Percentiles rank a stretch among this genome's conserved stretches.
Conservation (phyloP, 495 filamentous ascomycete genomes). For the Xylaria sp. region DNA sequence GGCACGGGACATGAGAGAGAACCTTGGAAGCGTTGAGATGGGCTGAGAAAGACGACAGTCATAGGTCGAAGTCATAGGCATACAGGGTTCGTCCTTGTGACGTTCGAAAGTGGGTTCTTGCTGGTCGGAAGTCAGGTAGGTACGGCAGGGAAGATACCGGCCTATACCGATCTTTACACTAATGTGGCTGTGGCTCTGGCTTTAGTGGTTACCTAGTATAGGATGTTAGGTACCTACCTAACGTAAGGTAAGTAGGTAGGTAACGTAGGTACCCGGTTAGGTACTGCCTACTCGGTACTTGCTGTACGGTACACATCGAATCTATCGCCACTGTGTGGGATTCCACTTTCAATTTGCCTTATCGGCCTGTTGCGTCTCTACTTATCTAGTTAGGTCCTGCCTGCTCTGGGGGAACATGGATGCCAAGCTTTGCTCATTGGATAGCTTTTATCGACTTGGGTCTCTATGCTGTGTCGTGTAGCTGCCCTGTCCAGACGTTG, state of each 20-base stretch:
- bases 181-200: background rate
- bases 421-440: slow-evolving; percentile 6
- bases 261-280: too few relatives aligned
- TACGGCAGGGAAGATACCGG: too few relatives aligned
- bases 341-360: background rate
- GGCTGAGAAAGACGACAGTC: background rate
- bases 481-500: background rate
- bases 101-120: slow-evolving; percentile 18
- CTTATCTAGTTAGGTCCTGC: too few relatives aligned
- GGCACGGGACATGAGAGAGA: slow-evolving; percentile 10
- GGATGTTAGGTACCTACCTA: too few relatives aligned
- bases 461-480: background rate
- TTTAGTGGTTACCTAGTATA: background rate
- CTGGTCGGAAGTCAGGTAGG: too few relatives aligned
- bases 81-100: slow-evolving; percentile 24
- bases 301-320: background rate
- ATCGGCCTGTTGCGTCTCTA: too few relatives aligned
- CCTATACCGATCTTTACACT: background rate
- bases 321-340: background rate
- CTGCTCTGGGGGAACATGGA: background rate
- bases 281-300: too few relatives aligned
- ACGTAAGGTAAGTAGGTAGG: too few relatives aligned
- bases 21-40: slow-evolving; percentile 3
- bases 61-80: slow-evolving; percentile 5
- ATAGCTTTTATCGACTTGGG: slow-evolving; percentile 2